phyloP scores from a whole-genome alignment of 352 stramenopile genomes.

The Globisporangium orthogonon region DNA sequence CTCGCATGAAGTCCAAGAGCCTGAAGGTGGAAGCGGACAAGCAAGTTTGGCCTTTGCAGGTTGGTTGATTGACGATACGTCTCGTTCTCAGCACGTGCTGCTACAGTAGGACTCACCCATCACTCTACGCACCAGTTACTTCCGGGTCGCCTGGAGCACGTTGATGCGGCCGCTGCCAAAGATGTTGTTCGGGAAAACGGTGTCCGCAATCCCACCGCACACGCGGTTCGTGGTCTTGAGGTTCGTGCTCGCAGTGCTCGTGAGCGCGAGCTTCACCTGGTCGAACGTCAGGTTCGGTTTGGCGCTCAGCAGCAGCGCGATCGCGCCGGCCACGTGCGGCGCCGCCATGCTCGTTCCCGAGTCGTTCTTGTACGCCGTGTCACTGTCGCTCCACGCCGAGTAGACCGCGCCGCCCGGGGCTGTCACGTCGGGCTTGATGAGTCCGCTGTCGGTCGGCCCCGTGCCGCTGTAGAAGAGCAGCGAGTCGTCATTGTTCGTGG shows the following conservation, averaged over 20 bases:
- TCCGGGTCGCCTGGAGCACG: background rate
- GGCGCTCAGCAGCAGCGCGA: slow-evolving; percentile 21
- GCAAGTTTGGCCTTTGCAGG: no score
- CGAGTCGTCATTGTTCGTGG: slow-evolving; percentile 3
- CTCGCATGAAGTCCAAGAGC: no score
- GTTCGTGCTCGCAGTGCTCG: slow-evolving; percentile 5
- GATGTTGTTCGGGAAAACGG: slow-evolving; percentile 36
- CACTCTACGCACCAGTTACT: no score
- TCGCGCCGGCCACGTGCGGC: slow-evolving; percentile 20
- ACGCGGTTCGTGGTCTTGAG: slow-evolving; percentile 6
- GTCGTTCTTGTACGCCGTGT: slow-evolving; percentile 7
- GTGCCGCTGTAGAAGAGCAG: slow-evolving; percentile 23
- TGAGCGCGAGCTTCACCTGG: slow-evolving; percentile 11
- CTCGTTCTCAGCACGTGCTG: no score
- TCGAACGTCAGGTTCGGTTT: slow-evolving; percentile 16
- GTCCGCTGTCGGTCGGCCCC: slow-evolving; percentile 6
- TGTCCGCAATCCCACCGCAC: slow-evolving; percentile 22
- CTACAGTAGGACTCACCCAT: no score
- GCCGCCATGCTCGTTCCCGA: slow-evolving; percentile 23
- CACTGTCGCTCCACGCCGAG: slow-evolving; percentile 7
- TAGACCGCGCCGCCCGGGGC: slow-evolving; percentile 14
- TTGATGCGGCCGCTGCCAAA: slow-evolving; percentile 7
- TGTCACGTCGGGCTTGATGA: slow-evolving; percentile 18
- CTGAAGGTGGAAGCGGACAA: no score
- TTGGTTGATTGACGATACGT: no score